phyloP scores from a whole-genome alignment of 1,139 yeast species.

The Eremothecium sinecaudum region DNA sequence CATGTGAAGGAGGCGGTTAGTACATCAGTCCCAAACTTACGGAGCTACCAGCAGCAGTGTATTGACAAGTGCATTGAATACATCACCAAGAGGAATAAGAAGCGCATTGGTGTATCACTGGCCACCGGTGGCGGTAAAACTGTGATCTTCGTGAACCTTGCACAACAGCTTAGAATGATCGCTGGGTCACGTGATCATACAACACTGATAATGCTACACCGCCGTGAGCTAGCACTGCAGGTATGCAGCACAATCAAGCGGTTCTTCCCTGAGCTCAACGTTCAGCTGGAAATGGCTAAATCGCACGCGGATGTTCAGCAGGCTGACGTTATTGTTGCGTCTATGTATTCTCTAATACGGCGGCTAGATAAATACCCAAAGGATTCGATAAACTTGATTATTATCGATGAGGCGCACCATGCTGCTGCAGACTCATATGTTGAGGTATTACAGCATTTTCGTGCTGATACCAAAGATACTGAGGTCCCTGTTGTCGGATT shows the following conservation, averaged over 20 bases:
- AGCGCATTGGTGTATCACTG: slow-evolving; percentile 69
- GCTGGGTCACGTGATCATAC: neutral
- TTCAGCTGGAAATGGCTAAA: slow-evolving; percentile 69
- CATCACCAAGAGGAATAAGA: slow-evolving; percentile 35
- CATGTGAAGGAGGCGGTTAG: too few relatives aligned
- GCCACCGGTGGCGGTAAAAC: slow-evolving; percentile 98
- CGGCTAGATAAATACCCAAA: slow-evolving; percentile 52
- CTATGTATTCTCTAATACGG: slow-evolving; percentile 58
- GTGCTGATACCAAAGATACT: slow-evolving; percentile 38
- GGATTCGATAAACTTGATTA: slow-evolving; percentile 48
- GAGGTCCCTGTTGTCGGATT: slow-evolving; percentile 64
- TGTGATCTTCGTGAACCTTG: slow-evolving; percentile 63
- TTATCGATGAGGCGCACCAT: slow-evolving; percentile 92
- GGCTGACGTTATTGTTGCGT: slow-evolving; percentile 66
- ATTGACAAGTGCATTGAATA: slow-evolving; percentile 47
- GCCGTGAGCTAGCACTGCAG: slow-evolving; percentile 70
- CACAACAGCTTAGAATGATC: slow-evolving; percentile 38
- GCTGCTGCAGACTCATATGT: slow-evolving; percentile 67
- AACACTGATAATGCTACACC: slow-evolving; percentile 65
- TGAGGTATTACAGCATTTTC: slow-evolving; percentile 49
- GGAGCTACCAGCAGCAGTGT: slow-evolving; percentile 69
- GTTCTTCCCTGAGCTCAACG: slow-evolving; percentile 43
- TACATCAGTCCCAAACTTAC: slow-evolving; percentile 22
- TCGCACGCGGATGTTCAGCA: slow-evolving; percentile 32
- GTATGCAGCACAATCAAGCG: slow-evolving; percentile 45